phyloP scores from a whole-genome alignment of 208 protist species.

The Acanthamoeba culbertsoni region DNA sequence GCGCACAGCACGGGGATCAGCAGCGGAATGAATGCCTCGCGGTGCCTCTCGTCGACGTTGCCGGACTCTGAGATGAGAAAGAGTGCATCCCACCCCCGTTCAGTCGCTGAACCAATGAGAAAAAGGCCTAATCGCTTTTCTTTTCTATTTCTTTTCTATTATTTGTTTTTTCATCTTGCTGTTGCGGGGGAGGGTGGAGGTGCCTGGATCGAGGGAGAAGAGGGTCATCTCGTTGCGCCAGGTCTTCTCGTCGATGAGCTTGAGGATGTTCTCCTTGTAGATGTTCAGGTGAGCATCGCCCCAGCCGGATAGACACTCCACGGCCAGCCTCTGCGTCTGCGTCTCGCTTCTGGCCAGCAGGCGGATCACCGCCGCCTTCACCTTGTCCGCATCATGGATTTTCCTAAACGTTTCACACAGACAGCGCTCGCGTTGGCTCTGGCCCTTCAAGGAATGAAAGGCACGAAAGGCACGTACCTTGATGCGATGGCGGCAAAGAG shows the following conservation, averaged over 20 bases:
- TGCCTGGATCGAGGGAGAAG: slow-evolving; percentile 36
- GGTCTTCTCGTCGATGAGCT: slow-evolving; percentile 24
- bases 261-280: slow-evolving; percentile 51
- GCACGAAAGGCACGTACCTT: neutral
- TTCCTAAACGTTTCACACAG: neutral
- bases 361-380: slow-evolving; percentile 16
- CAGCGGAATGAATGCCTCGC: slow-evolving; percentile 28
- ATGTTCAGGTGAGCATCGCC: neutral
- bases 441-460: neutral
- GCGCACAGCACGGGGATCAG: slow-evolving; percentile 46
- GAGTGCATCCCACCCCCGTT: too few relatives aligned
- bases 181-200: neutral
- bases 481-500: neutral
- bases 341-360: slow-evolving; percentile 28
- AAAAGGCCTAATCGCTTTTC: too few relatives aligned
- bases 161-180: too few relatives aligned
- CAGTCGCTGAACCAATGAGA: neutral
- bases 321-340: slow-evolving; percentile 47
- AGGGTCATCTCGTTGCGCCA: slow-evolving; percentile 45
- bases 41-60: neutral
- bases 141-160: too few relatives aligned
- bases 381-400: slow-evolving; percentile 1
- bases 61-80: neutral
- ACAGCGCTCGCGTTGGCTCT: neutral
- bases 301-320: slow-evolving; percentile 57